Conservation (phyloP, 2,329 filamentous ascomycete genomes). For the Penicillium sp. region DNA sequence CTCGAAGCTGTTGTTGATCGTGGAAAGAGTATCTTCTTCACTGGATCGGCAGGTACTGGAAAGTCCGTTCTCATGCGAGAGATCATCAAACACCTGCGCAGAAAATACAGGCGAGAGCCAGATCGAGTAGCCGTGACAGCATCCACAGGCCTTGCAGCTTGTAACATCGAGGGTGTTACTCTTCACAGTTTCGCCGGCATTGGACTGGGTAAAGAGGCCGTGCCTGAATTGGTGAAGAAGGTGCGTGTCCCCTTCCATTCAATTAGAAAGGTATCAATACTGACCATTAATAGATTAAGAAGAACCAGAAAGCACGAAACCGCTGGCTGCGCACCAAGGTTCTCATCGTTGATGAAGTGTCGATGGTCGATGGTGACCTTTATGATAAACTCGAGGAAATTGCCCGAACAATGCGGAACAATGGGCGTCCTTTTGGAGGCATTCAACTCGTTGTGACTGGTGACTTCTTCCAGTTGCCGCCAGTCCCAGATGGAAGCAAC, state of each 20-base stretch:
- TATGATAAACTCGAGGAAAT: slow-evolving; percentile 95
- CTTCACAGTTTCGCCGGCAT: slow-evolving; percentile 95
- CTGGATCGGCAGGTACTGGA: slow-evolving; percentile 89
- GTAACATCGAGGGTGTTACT: slow-evolving; percentile 93
- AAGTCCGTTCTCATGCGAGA: slow-evolving; percentile 94
- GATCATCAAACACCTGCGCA: slow-evolving; percentile 75
- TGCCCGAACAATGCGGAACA: slow-evolving; percentile 78
- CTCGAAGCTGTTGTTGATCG: slow-evolving; percentile 74
- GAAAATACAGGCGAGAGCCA: slow-evolving; percentile 68
- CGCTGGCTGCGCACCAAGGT: slow-evolving; percentile 86
- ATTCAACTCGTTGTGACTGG: slow-evolving; percentile 95
- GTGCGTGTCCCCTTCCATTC: slow-evolving; percentile 14
- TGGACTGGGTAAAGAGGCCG: slow-evolving; percentile 85
- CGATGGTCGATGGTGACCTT: slow-evolving; percentile 95
- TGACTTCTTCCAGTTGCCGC: slow-evolving; percentile 95
- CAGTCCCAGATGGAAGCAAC: slow-evolving; percentile 69
- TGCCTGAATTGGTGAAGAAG: slow-evolving; percentile 75
- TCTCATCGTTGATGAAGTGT: slow-evolving; percentile 89
- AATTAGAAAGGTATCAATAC: neutral
- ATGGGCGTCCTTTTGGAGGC: slow-evolving; percentile 86
- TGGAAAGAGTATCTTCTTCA: slow-evolving; percentile 91
- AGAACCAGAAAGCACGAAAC: slow-evolving; percentile 79
- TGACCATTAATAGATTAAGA: slow-evolving; percentile 55
- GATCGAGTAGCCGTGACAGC: slow-evolving; percentile 90
- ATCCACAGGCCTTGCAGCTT: slow-evolving; percentile 90